Base-by-base conservation (phyloP, 331 rosid species). In the Malus hybrid region DNA sequence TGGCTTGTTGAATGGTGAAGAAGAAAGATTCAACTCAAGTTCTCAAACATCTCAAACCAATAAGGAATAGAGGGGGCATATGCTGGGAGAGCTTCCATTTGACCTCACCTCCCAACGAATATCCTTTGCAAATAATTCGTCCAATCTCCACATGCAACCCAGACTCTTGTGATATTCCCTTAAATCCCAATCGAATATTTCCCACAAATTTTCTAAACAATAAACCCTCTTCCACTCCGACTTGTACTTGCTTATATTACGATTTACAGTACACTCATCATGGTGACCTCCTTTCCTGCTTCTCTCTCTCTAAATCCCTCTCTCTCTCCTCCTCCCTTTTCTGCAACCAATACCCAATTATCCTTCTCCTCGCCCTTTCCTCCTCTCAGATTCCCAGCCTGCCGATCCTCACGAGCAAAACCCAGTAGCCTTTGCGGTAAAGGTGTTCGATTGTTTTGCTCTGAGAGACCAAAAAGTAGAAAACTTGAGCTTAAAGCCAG, bases 281-380 rank as follows among this genome's bases (percentile, higher is more conserved):
- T 68, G 76, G 87, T 90, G 90, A 73, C 58, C 84, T 39, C 48
- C 48, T 42, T 3, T 10, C 48, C 74, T 55, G 10, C 81, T 66
- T 80, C 87, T 80, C 82, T 88, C 83, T 86, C 86, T 86, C 79
- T 88, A 91, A 86, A 84, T 87, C 88, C 89, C 73, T 42, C 87
- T 79, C 87, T 86, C 87, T 87, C 96, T 68, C 96, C 82, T 82
- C 84, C 84, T 28, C 73, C 85, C 62, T 71, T 74, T 55, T 82
- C 87, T 70, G 66, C 87, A 57, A 26, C 83, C 52, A 50, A 65
- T n/a, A 4, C 28, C 79, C 72, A 50, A 13, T 55, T 74, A 5
- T 66, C 75, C 42, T 50, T 42, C 16, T 44, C 80, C 2, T 24
- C 76, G 32, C 53, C 80, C 32, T 61, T 77, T 48, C 48, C 74